Conservation (phyloP, 495 filamentous ascomycete species). For the Neurospora sp. region DNA sequence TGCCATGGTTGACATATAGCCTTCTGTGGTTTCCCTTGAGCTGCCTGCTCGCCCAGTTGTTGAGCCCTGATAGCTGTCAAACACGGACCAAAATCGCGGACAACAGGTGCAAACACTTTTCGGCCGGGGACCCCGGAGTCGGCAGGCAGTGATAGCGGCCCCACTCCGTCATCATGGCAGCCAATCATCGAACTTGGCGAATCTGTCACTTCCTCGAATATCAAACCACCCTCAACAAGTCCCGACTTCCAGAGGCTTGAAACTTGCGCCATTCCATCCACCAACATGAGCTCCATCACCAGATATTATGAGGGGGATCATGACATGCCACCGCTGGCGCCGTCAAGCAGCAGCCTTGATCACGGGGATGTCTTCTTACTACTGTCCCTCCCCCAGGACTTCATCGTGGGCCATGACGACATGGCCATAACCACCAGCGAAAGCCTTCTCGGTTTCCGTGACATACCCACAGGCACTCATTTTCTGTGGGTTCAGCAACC, state of each 20-base stretch:
- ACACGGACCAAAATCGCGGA: background rate
- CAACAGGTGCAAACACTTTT: background rate
- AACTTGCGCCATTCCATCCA: background rate
- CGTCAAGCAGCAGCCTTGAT: conserved; percentile 5
- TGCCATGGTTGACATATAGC: background rate
- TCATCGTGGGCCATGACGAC: conserved; percentile 38
- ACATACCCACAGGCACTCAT: conserved; percentile 49
- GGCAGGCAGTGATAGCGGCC: background rate
- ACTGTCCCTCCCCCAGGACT: conserved; percentile 28
- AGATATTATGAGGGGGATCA: background rate
- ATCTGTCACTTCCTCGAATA: background rate
- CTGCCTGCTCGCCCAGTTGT: background rate
- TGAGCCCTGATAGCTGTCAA: background rate
- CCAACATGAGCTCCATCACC: background rate
- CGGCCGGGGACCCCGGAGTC: background rate
- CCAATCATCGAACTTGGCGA: background rate
- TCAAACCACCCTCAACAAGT: background rate
- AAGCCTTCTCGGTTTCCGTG: conserved; percentile 46
- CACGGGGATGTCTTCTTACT: conserved; percentile 36
- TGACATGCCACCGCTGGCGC: background rate
- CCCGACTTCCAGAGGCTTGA: background rate
- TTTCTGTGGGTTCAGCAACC: conserved; percentile 48
- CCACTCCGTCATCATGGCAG: background rate
- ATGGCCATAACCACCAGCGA: conserved; percentile 25
- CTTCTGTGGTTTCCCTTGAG: background rate